phyloP scores from a whole-genome alignment of 768 basidiomycete species.

The Sarcodon aspratus region DNA sequence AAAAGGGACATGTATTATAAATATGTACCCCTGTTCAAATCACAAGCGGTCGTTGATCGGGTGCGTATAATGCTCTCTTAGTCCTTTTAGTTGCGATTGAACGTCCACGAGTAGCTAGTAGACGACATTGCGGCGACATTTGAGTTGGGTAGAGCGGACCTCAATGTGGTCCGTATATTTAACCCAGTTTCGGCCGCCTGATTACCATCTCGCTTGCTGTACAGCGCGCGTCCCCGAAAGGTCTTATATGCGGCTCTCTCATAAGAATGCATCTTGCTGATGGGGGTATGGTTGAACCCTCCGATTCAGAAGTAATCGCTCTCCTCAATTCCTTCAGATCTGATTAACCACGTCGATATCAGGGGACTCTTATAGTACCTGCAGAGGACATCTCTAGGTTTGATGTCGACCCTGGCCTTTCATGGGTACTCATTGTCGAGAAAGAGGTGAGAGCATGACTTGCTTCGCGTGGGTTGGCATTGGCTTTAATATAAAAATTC shows the following conservation, averaged over 20 bases:
- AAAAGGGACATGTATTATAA: constrained; percentile 81
- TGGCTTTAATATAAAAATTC: background rate
- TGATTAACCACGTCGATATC: background rate
- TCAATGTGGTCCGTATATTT: constrained; percentile 55
- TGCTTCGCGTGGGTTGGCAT: background rate
- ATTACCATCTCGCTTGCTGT: constrained; percentile 1
- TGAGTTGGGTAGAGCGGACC: constrained; percentile 54
- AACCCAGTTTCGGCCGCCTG: background rate
- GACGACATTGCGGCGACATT: constrained; percentile 87
- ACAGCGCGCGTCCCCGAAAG: constrained; percentile 85
- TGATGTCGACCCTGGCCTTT: constrained; percentile 36
- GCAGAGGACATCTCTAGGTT: constrained; percentile 62
- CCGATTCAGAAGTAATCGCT: constrained; percentile 44
- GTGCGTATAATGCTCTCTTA: constrained; percentile 25
- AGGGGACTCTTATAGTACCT: constrained; percentile 73
- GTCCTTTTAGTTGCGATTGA: constrained; percentile 1
- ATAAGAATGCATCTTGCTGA: constrained; percentile 44
- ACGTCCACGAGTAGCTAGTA: constrained; percentile 45
- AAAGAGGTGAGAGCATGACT: constrained; percentile 59
- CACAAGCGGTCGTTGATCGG: constrained; percentile 68
- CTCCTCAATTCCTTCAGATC: background rate
- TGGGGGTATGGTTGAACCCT: constrained; percentile 39
- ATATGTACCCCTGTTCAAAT: constrained; percentile 68
- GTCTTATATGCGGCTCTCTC: constrained; percentile 65
- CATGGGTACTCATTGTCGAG: constrained; percentile 84